Evolutionary conservation across 2,329 filamentous ascomycete genomes (phyloP), one percentile per base, ranked within the genome.

Genomic region (Penicillium sp.): DNA sequence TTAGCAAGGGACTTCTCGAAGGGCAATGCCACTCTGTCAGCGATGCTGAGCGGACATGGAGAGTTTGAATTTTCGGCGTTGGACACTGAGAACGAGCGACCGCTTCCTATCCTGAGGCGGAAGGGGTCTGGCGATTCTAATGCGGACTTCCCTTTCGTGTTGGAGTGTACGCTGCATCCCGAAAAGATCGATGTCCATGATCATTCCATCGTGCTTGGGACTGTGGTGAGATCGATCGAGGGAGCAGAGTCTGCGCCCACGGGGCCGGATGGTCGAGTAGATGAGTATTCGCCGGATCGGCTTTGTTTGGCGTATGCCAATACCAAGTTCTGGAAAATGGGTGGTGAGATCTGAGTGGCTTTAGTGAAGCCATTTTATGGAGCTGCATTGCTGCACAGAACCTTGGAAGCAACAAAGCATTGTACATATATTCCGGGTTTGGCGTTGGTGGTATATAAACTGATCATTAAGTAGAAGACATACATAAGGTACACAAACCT

Each of bases 251-350:
- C 27, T 27, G 44, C 46, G 14, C 22, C 10, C 48, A 14, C 34
- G 45, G 13, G 43, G 2, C 51, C 53, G 5, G 40, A 47, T 31
- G 47, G 13, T 14, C 32, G 43, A 10, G 31, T 18, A 22, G 43
- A 55, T 43, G 55, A 61, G 16, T 43, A 60, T 49, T 58, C 50
- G 21, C 44, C 55, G 3, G 57, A 57, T 6, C 52, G 34, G 5
- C 53, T 77, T 32, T 76, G 74, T 57, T 58, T 77, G 59, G 71
- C 74, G 4, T 77, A 77, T 64, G 75, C 72, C 9, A 71, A 77
- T 57, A 76, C 74, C 16, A 63, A 67, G 18, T 77, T 77, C 52
- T 77, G 74, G 74, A 70, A 69, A 51, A 75, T 76, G 68, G 74
- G 74, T 0, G 59, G 63, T 43, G 61, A 70, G 44, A 63, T 73